Base-by-base conservation (phyloP, 208 protist genomes). In the Dictyostelium gargantuum region DNA sequence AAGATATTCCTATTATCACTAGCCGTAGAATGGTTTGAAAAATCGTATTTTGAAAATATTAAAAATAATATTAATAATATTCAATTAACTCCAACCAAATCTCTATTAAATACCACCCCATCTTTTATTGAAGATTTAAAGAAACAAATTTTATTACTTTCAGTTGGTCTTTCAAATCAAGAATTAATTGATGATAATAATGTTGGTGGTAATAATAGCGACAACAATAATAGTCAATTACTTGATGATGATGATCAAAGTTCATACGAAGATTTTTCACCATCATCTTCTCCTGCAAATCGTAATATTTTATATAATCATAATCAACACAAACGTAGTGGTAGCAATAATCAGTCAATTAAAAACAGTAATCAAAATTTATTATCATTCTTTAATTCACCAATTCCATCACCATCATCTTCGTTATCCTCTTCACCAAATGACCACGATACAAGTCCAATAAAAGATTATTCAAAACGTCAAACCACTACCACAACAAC, bases 11-110 rank as follows among this genome's bases (percentile, higher is more conserved):
- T 89, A 19, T 40, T 89, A 2, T 19, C 13, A 11, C 29, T 29
- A 10, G 40, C 82, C 15, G 52, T 76, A 13, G 82, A 79, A 44
- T 89, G 82, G 82, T 68, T 85, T 74, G 80, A 85, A 58, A 85
- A 75, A 50, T 6, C 29, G 29, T 61, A 58, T 58, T 58, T 58
- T 58, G 52, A 58, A 58, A 58, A 58, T 58, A 26, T n/a, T 26
- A 58, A 58, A 26, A 58, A 26, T 26, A 54, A 54, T 54, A 54
- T 23, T 54, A 19, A 38, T n/a, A 3, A 0, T n/a, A 56, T 35
- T 29, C 35, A 66, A 15, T 38, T 42, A 66, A 38, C 58, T 29
- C 58, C 58, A 38, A 17, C 40, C 3, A 74, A 46, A 46, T 44
- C 58, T 17, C 19, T 46, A 8, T 54, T 29, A 58, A 58, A n/a